Evolutionary conservation across 2,329 filamentous ascomycete species (phyloP).

Genomic region (Thelonectria olida): DNA sequence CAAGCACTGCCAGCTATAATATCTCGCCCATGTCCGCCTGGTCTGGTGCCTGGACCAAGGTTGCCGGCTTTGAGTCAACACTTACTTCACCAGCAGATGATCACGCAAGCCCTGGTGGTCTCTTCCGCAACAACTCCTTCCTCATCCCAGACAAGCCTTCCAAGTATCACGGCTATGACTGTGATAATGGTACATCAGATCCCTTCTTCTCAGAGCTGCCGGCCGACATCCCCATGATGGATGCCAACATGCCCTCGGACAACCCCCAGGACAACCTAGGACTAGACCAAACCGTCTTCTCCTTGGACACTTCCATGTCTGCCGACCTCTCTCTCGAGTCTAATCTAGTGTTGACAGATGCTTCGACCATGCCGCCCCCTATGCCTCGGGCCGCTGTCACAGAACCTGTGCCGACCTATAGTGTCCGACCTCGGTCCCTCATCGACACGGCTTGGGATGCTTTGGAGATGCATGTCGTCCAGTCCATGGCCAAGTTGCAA

Average conservation of each 20-base stretch:
- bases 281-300: conserved; percentile 49
- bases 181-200: conserved; percentile 42
- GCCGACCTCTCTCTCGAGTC: conserved; percentile 47
- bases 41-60: conserved; percentile 51
- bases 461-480: conserved; percentile 56
- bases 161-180: conserved; percentile 35
- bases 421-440: conserved; percentile 43
- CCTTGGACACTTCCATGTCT: conserved; percentile 46
- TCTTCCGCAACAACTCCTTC: conserved; percentile 39
- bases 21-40: conserved; percentile 60
- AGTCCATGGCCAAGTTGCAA: conserved; percentile 55
- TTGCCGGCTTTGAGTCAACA: conserved; percentile 52
- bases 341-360: conserved; percentile 49
- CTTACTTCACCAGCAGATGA: conserved; percentile 58
- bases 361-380: conserved; percentile 31
- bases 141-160: conserved; percentile 32
- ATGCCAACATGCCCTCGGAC: conserved; percentile 41
- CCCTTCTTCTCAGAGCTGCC: conserved; percentile 53
- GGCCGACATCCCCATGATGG: conserved; percentile 50
- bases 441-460: conserved; percentile 56
- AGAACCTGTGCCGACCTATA: conserved; percentile 39
- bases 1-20: conserved; percentile 50
- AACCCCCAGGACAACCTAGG: conserved; percentile 40
- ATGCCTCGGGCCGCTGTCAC: conserved; percentile 22
- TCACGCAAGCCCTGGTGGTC: conserved; percentile 46